A percentile compares a stretch with the other conserved stretches of the same genome.
phyloP scores from a whole-genome alignment of 192 early-diverging fungal species.

The Podila minutissima region DNA sequence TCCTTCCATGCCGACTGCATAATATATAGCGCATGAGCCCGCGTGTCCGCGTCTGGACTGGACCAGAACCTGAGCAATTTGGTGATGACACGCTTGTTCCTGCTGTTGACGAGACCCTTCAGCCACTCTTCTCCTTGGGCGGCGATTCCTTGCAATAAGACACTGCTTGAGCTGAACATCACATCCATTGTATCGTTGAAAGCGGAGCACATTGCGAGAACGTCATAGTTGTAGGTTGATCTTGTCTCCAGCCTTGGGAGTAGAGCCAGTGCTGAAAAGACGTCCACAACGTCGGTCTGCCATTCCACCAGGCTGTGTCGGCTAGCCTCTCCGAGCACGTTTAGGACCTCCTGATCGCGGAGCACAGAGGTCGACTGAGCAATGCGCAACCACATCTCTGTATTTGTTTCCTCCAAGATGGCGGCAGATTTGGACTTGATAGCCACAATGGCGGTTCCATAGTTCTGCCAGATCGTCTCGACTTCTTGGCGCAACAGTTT shows the following conservation, averaged over 20 bases:
- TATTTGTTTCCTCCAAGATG: slow-evolving; percentile 2
- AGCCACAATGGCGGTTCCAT: background rate
- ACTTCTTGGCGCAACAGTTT: slow-evolving; percentile 2
- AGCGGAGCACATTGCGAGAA: slow-evolving; percentile 10
- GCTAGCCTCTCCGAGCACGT: background rate
- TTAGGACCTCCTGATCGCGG: background rate
- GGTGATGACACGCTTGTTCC: slow-evolving; percentile 16
- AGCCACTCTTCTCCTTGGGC: slow-evolving; percentile 18
- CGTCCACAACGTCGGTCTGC: slow-evolving; percentile 14
- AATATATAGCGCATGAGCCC: slow-evolving; percentile 25
- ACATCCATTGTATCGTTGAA: slow-evolving; percentile 33
- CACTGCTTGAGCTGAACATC: slow-evolving; percentile 10
- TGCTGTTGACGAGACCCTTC: slow-evolving; percentile 1
- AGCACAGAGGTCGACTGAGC: slow-evolving; percentile 10
- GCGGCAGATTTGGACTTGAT: background rate
- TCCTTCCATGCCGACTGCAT: slow-evolving; percentile 35
- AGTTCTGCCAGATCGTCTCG: slow-evolving; percentile 32
- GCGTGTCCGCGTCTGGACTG: slow-evolving; percentile 27
- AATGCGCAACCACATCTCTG: slow-evolving; percentile 12
- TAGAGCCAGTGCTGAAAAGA: slow-evolving; percentile 14
- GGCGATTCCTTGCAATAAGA: slow-evolving; percentile 14
- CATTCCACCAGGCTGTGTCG: slow-evolving; percentile 13
- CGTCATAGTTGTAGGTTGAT: slow-evolving; percentile 10
- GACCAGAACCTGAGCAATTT: slow-evolving; percentile 37
- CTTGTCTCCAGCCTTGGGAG: slow-evolving; percentile 34